These are phyloP conservation scores for Iris pallida DNA, from an alignment of 116 monocot genomes.

Conservation along the genomic window DNA sequence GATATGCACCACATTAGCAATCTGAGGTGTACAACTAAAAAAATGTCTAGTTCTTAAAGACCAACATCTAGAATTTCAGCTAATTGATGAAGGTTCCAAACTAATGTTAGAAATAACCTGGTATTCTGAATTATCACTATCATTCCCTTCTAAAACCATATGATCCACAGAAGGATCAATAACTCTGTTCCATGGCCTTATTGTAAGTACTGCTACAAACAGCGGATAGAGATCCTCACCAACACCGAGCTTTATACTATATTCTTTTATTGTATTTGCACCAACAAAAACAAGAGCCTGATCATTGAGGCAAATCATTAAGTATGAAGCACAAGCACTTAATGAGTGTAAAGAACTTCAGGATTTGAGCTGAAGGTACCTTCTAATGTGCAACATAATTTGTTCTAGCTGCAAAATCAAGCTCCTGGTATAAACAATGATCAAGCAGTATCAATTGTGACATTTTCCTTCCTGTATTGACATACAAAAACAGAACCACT, in stretches of 20 bases:
- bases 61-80: no score
- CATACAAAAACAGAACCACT: not conserved
- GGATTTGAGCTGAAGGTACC: slow-evolving; percentile 23
- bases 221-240: slow-evolving; percentile 86
- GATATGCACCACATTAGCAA: no score
- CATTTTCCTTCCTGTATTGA: slow-evolving; percentile 44
- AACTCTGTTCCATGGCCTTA: slow-evolving; percentile 87
- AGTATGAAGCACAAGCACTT: not conserved
- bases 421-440: slow-evolving; percentile 87
- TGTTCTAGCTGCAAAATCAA: slow-evolving; percentile 69
- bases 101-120: slow-evolving; percentile 44
- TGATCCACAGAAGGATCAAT: slow-evolving; percentile 87
- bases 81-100: not conserved
- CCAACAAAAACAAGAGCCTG: slow-evolving; percentile 88
- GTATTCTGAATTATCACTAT: slow-evolving; percentile 63
- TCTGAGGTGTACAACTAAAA: no score
- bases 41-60: no score
- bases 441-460: slow-evolving; percentile 92
- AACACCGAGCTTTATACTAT: slow-evolving; percentile 85
- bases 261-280: slow-evolving; percentile 73
- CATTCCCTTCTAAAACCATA: slow-evolving; percentile 59
- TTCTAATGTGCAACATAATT: slow-evolving; percentile 94
- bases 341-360: not conserved
- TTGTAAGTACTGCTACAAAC: slow-evolving; percentile 91
- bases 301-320: not conserved